A percentile compares a stretch with the other conserved stretches of the same genome.
These are phyloP conservation scores for Brachypodium distachyon DNA, from an alignment of 202 grass and related monocot species.

Conservation along the genomic window DNA sequence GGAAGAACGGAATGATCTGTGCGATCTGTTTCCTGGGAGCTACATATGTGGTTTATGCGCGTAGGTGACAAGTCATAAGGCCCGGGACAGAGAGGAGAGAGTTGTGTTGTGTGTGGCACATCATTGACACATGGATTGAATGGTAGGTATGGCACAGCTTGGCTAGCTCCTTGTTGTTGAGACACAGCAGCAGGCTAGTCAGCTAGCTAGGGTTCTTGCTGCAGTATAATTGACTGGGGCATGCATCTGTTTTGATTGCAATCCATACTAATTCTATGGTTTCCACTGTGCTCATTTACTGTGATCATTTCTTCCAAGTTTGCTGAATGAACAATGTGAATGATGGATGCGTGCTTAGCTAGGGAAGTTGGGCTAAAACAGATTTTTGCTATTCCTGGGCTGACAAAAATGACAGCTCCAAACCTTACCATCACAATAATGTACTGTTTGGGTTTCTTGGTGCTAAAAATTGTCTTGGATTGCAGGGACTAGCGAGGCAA, in stretches of 20 bases:
- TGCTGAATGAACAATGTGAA: background rate
- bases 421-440: background rate
- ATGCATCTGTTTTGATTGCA: conserved; percentile 13
- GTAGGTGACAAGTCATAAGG: conserved; percentile 37
- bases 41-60: conserved; percentile 20
- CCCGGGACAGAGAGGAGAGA: conserved; percentile 9
- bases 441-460: background rate
- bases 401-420: conserved; percentile 24
- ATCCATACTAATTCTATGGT: background rate
- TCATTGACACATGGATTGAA: conserved; percentile 12
- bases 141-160: conserved; percentile 18
- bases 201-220: conserved; percentile 10
- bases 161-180: conserved; percentile 26
- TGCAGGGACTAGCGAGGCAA: background rate
- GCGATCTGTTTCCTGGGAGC: background rate
- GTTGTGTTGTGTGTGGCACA: conserved; percentile 10
- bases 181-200: conserved; percentile 15
- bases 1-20: background rate
- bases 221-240: background rate
- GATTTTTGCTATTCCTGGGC: background rate
- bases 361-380: background rate
- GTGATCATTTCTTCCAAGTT: background rate
- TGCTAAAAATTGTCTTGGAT: background rate
- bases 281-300: background rate
- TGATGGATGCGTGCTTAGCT: background rate